Conservation (phyloP, 164 flowering plant species). For the Chloranthus sessilifolius region DNA sequence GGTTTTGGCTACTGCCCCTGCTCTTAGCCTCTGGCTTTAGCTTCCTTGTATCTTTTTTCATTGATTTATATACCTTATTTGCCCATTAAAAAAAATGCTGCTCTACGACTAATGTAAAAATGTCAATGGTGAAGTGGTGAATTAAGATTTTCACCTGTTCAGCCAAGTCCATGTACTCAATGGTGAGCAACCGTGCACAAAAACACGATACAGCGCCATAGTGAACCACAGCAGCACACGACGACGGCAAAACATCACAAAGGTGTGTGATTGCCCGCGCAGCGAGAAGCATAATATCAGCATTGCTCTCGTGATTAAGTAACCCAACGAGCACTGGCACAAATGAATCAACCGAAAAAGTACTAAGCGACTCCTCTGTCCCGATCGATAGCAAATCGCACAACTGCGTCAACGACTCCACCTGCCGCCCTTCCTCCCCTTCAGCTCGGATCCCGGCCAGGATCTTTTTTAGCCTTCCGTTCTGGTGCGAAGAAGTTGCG, state of each 20-base stretch:
- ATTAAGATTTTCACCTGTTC: slow-evolving; percentile 64
- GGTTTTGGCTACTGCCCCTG: too few species aligned
- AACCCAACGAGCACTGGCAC: slow-evolving; percentile 94
- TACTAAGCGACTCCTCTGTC: slow-evolving; percentile 89
- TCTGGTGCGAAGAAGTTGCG: slow-evolving; percentile 77
- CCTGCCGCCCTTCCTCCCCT: slow-evolving; percentile 94
- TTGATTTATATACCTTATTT: too few species aligned
- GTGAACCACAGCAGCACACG: slow-evolving; percentile 96
- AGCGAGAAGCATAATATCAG: slow-evolving; percentile 94
- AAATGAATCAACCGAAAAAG: slow-evolving; percentile 92
- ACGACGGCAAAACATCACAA: slow-evolving; percentile 92
- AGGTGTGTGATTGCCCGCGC: slow-evolving; percentile 94
- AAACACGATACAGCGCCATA: slow-evolving; percentile 90
- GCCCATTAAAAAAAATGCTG: too few species aligned
- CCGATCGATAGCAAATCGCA: slow-evolving; percentile 97
- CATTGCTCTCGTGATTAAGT: slow-evolving; percentile 89
- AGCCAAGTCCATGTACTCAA: slow-evolving; percentile 99
- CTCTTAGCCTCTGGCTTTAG: too few species aligned
- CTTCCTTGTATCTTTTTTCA: too few species aligned
- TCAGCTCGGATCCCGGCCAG: slow-evolving; percentile 88
- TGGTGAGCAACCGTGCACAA: slow-evolving; percentile 83
- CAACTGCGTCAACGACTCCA: slow-evolving; percentile 92
- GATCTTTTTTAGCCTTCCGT: slow-evolving; percentile 86
- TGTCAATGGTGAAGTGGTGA: too few species aligned
- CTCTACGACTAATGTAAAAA: too few species aligned